Evolutionary conservation across 768 basidiomycete genomes (phyloP).

Genomic region (Xerocomellus chrysenteron): DNA sequence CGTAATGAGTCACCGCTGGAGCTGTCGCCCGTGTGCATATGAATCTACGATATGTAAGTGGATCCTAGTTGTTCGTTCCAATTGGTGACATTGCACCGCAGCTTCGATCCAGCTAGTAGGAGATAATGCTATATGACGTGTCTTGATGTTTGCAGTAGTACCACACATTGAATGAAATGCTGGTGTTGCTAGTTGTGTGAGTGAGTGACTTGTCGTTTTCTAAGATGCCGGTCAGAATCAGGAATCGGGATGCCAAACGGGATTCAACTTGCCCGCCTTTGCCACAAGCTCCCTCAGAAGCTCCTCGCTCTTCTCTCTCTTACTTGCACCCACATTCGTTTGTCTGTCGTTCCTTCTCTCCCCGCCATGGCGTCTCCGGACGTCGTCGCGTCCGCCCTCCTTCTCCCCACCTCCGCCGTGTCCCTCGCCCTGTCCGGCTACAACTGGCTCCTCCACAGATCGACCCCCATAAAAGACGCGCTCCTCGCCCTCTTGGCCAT

Average conservation of each 20-base stretch:
- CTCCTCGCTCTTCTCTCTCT: background rate
- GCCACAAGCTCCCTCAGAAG: slow-evolving; percentile 2
- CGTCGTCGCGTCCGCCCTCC: slow-evolving; percentile 27
- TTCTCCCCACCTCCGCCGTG: slow-evolving; percentile 24
- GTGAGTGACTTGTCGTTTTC: slow-evolving; percentile 12
- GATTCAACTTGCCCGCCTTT: background rate
- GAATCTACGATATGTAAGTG: slow-evolving; percentile 10
- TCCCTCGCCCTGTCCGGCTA: slow-evolving; percentile 13
- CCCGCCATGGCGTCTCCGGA: slow-evolving; percentile 23
- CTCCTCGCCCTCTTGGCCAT: slow-evolving; percentile 22
- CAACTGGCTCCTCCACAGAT: slow-evolving; percentile 9
- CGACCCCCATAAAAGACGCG: slow-evolving; percentile 4
- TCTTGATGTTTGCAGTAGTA: background rate
- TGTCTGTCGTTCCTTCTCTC: slow-evolving; percentile 18
- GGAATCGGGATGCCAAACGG: slow-evolving; percentile 22
- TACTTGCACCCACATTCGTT: slow-evolving; percentile 12
- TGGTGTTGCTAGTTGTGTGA: background rate
- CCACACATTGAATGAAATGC: background rate
- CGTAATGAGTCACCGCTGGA: background rate
- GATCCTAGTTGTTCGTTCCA: background rate
- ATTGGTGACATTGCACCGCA: slow-evolving; percentile 8
- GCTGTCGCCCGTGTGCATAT: background rate
- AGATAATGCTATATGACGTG: background rate
- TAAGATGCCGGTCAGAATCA: slow-evolving; percentile 12
- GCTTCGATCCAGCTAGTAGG: background rate